Evolutionary conservation across 2,329 filamentous ascomycete genomes (phyloP), one percentile per base, ranked within the genome.

Genomic region (Sodiomyces alkalinus): DNA sequence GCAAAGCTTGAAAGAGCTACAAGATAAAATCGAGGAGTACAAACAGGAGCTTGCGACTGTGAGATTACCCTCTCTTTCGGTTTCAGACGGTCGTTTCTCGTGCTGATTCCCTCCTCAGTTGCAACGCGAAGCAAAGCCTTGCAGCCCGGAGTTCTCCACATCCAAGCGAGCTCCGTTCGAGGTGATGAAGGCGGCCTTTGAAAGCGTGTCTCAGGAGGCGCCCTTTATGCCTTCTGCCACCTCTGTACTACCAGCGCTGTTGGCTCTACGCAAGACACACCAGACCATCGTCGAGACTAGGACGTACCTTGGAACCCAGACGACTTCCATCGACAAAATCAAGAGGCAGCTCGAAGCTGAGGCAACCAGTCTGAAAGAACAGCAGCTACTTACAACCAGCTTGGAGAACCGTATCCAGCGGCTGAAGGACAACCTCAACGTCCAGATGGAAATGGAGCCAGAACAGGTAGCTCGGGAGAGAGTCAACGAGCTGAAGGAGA

Each of bases 191-290:
- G 54, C 60, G 27, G 79, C 78, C 3, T 82, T 85, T 41, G 64
- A 71, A 29, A 62, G 65, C 11, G 55, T 83, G 26, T 64, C 70
- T 9, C 55, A 65, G 23, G 60, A 64, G 10, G 63, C 74, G 28
- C 74, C 77, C 7, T 71, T 72, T 39, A 55, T 87, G 14, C 80
- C 81, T 3, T 59, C 63, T 15, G 56, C 69, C 7, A 68, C 65
- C 27, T 87, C 81, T 13, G 60, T 75, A 5, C 51, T 90, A 6
- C 79, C 80, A 4, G 70, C 74, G 6, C 58, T 92, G 4, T 47
- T 90, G 22, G 80, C 81, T 5, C 52, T 83, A 30, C 72, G 77
- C 28, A 72, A 68, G 41, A 74, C 76, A 3, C 64, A 75, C 33
- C 60, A 66, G 32, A 73, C 72, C 11, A 66, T 80, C 27, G 50